Evolutionary conservation across 306 rosid species (phyloP).

Genomic region (Vigna nakashimae): DNA sequence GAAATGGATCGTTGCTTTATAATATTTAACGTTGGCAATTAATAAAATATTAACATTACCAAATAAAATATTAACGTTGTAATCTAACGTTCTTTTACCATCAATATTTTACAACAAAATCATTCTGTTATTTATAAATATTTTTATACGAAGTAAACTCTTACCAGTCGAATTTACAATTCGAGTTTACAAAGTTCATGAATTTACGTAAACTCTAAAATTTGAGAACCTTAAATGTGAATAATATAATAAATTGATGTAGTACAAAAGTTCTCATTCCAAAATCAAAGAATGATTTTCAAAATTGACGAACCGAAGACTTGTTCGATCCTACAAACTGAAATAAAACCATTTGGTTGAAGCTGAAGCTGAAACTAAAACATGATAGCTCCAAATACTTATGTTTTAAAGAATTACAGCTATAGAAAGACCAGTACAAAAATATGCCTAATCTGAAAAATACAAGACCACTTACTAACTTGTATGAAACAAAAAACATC

Average conservation of each 20-base stretch:
- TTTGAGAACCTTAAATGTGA: background rate
- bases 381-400: conserved; percentile 66
- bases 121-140: no score
- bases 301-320: conserved; percentile 24
- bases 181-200: no score
- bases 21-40: no score
- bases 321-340: no score
- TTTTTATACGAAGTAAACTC: no score
- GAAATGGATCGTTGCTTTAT: no score
- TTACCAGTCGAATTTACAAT: no score
- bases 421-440: conserved; percentile 42
- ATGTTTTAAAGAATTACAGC: conserved; percentile 42
- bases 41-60: no score
- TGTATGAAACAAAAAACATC: conserved; percentile 48
- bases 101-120: no score
- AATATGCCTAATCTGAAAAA: conserved; percentile 50
- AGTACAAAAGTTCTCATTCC: conserved; percentile 40
- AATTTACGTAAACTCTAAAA: no score
- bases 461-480: conserved; percentile 45
- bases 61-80: no score
- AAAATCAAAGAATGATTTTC: conserved; percentile 49
- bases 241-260: conserved; percentile 31
- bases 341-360: conserved; percentile 46
- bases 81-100: no score
- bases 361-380: conserved; percentile 67